Conservation (phyloP, 108 stramenopile genomes). For the Bacterosira constricta region DNA sequence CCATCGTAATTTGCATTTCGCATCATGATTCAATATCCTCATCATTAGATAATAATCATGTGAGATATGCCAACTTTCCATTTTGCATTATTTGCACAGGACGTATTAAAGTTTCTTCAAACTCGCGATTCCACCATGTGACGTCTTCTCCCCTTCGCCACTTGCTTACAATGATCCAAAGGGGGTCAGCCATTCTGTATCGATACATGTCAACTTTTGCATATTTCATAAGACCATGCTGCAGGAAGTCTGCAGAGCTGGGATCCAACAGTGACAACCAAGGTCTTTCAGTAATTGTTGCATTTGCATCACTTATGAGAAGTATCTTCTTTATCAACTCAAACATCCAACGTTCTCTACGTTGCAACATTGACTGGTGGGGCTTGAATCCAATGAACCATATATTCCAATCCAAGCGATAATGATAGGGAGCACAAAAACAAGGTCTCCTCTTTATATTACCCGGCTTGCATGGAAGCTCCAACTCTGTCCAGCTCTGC, state of each 20-base stretch:
- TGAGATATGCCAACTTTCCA: slow-evolving; percentile 4
- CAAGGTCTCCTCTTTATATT: slow-evolving; percentile 63
- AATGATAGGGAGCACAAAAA: slow-evolving; percentile 83
- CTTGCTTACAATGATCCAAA: slow-evolving; percentile 38
- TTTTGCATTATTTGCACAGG: slow-evolving; percentile 32
- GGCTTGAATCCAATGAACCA: slow-evolving; percentile 77
- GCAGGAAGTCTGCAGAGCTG: slow-evolving; percentile 13
- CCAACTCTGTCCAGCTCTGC: slow-evolving; percentile 59
- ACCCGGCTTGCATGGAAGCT: slow-evolving; percentile 85
- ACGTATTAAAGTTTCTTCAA: slow-evolving; percentile 54
- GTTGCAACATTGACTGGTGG: slow-evolving; percentile 44
- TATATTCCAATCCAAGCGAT: slow-evolving; percentile 82
- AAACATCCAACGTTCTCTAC: slow-evolving; percentile 59
- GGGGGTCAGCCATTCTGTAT: slow-evolving; percentile 60
- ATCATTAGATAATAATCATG: too few species aligned
- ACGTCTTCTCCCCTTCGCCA: slow-evolving; percentile 6
- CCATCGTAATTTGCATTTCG: too few species aligned
- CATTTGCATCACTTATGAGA: slow-evolving; percentile 1
- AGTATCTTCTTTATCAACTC: slow-evolving; percentile 46
- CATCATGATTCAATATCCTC: too few species aligned
- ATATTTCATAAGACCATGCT: slow-evolving; percentile 19
- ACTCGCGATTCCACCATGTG: slow-evolving; percentile 60
- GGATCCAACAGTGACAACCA: slow-evolving; percentile 49
- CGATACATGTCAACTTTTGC: slow-evolving; percentile 70
- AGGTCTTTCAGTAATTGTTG: slow-evolving; percentile 13